Percentiles rank a stretch among this genome's conserved stretches.
These are phyloP conservation scores for Alnus glutinosa DNA, from an alignment of 306 rosid species.

Conservation along the genomic window DNA sequence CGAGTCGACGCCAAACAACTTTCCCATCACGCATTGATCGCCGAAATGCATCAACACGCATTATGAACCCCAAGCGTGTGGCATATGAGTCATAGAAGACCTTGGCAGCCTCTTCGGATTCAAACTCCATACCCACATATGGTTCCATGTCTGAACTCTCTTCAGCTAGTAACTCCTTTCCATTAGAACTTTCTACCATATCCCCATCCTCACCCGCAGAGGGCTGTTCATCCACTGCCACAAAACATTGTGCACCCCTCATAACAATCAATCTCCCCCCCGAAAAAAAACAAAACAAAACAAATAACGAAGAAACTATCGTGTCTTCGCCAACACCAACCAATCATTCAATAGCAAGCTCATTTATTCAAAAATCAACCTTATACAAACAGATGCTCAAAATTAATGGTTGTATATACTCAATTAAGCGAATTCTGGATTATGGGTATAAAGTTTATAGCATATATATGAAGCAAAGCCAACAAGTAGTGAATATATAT, in stretches of 20 bases:
- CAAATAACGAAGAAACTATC: not conserved
- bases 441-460: not conserved
- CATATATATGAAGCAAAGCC: not conserved
- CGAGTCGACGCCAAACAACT: slow-evolving; percentile 58
- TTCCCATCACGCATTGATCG: slow-evolving; percentile 53
- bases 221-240: slow-evolving; percentile 48
- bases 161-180: slow-evolving; percentile 25
- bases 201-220: slow-evolving; percentile 37
- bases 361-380: not conserved
- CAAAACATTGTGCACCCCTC: slow-evolving; percentile 8
- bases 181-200: slow-evolving; percentile 32
- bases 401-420: not conserved
- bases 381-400: not conserved
- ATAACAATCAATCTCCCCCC: slow-evolving; percentile 3
- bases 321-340: not conserved
- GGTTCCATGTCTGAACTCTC: slow-evolving; percentile 40
- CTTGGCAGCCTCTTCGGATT: slow-evolving; percentile 46
- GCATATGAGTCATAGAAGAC: slow-evolving; percentile 54
- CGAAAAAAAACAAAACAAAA: not conserved
- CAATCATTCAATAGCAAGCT: not conserved
- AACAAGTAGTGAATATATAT: not conserved
- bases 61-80: slow-evolving; percentile 45
- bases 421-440: not conserved
- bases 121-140: slow-evolving; percentile 55
- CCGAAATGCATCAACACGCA: slow-evolving; percentile 54